These are phyloP conservation scores for Microdochium nivale DNA, from an alignment of 2,329 filamentous ascomycete species.

Conservation along the genomic window DNA sequence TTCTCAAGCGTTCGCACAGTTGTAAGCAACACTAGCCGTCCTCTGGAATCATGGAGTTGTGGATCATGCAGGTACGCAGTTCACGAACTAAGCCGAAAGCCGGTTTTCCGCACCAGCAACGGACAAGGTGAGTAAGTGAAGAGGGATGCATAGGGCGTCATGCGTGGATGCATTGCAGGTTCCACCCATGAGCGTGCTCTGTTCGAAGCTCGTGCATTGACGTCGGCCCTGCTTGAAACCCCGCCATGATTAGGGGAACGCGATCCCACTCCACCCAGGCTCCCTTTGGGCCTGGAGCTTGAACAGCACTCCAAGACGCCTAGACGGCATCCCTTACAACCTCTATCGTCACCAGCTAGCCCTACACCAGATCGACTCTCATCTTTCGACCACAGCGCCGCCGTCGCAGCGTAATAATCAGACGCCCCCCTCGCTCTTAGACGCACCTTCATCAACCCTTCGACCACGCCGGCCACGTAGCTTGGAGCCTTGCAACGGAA, in stretches of 20 bases:
- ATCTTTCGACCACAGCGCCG: no score
- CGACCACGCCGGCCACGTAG: not conserved
- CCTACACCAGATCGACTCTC: not conserved
- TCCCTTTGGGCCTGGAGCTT: not conserved
- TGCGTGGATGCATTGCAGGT: no score
- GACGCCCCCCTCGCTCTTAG: not conserved
- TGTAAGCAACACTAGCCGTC: no score
- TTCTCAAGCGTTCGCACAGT: no score
- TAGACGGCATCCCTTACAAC: not conserved
- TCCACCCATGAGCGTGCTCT: no score
- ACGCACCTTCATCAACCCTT: not conserved
- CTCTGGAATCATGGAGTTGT: no score
- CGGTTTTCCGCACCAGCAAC: no score
- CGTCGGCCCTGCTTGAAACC: constrained; percentile 16
- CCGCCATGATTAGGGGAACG: constrained; percentile 16
- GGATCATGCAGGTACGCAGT: no score
- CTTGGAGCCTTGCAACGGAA: constrained; percentile 1
- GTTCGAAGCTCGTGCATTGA: not conserved
- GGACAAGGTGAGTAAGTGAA: no score
- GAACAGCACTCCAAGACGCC: not conserved
- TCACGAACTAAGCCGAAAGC: no score
- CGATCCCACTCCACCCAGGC: constrained; percentile 3
- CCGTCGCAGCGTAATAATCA: no score
- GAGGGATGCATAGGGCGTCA: no score
- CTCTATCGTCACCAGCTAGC: not conserved